Evolutionary conservation across 331 rosid genomes (phyloP), one percentile per base, ranked within the genome.

Genomic region (Erythrophleum ivorense): DNA sequence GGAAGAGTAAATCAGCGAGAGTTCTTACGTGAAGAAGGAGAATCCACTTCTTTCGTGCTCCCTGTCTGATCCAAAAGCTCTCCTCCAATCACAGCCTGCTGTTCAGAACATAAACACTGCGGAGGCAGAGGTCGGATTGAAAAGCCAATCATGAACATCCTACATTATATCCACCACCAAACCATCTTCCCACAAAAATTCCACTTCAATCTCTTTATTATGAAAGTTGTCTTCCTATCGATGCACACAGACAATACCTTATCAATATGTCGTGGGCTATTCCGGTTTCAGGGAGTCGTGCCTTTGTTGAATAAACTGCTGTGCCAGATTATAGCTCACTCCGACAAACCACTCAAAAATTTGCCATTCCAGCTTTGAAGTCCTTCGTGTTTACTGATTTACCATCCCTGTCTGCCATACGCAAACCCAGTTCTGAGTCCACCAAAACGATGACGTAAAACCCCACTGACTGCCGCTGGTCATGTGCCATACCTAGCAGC

Each of bases 171-270:
- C 98, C 31, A 94, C 97, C 31, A 94, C 65, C 82, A 91, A 84
- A 43, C 97, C 98, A 71, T 94, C 97, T 94, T 94, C 78, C 98
- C 98, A 8, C 98, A 88, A 82, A 94, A 94, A 80, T 94, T 94
- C 98, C 97, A 92, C 82, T 80, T 87, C 80, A 92, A 83, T 77
- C 92, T 86, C 82, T 84, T 90, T 40, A 90, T 95, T 77, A 90
- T 67, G n/a, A 94, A 92, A 13, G 89, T 60, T 21, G 36, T 85
- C 79, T 86, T 91, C 78, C 84, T 86, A 62, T 94, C 97, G 36
- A 94, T 72, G 21, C 71, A 86, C 64, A 94, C 90, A 6, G 60
- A 80, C 34, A 94, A 68, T 3, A 49, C 3, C 48, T 90, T 3
- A 94, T 84, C 86, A 90, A 3, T 60, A 94, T 89, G 11, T 94